Evolutionary conservation across 1,284 basidiomycete genomes (phyloP), one percentile per base, ranked within the genome.

Genomic region (Xanthoconium separans): DNA sequence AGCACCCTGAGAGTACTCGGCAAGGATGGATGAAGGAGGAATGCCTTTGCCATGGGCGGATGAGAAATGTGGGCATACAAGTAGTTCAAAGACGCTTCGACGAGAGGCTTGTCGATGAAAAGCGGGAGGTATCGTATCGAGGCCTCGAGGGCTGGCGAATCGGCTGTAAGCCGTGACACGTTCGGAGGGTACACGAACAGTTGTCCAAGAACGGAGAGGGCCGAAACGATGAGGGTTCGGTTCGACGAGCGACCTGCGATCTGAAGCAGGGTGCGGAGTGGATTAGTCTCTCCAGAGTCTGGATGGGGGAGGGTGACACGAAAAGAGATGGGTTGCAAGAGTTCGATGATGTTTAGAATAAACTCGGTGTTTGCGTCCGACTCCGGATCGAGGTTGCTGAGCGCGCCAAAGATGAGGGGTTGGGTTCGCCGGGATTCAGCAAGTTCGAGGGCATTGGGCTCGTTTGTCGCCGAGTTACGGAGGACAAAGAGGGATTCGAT

Each of bases 401-500:
- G 71, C 0, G 83, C 77, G 18, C 78, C 76, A 48, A 84, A 72
- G 31, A 91, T 75, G 16, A 92, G 70, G 8, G 80, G 76, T 44
- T 83, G 73, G 2, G 84, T 88, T 48, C 81, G 81, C 22, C 77
- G 72, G 60, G 85, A 80, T 20, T 69, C 70, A 4, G 78, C 71
- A n/a, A 93, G 74, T 54, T 85, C 81, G 30, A 75, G 65, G 4
- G 81, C 79, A 60, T 91, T 92, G 45, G 75, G 74, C 43, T 85
- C 83, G 56, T 84, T 79, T 47, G 87, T 70, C 20, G 87, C 79
- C n/a, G 85, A 79, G 65, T 92, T 93, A 20, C 90, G 83, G 44
- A 94, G 75, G 58, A 92, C 77, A 61, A 89, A 85, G 34, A 90
- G 74, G 6, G 89, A 87, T 64, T 92, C 89, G 30, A 89, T 72